Evolutionary conservation across 176 grass and related monocot genomes (phyloP).

Genomic region (Alopecurus myosuroides): DNA sequence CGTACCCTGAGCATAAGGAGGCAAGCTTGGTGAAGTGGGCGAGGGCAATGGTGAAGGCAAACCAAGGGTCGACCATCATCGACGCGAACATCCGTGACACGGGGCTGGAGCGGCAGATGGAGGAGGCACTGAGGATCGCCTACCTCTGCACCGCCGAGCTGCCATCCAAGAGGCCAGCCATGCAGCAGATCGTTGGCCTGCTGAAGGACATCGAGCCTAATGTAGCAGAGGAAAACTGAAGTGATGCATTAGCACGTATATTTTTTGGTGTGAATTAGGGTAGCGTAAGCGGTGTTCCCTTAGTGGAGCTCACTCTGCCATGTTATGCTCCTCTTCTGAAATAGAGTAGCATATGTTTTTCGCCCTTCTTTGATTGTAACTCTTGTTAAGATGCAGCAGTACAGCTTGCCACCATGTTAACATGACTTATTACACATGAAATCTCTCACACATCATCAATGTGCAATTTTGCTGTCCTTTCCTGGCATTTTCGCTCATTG

Average conservation of each 20-base stretch:
- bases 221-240: slow-evolving; percentile 36
- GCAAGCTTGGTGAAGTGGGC: slow-evolving; percentile 68
- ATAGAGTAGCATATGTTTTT: slow-evolving; percentile 11
- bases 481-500: background rate
- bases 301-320: slow-evolving; percentile 11
- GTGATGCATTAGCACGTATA: slow-evolving; percentile 3
- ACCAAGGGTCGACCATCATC: slow-evolving; percentile 51
- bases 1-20: slow-evolving; percentile 60
- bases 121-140: slow-evolving; percentile 76
- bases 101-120: slow-evolving; percentile 62
- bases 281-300: slow-evolving; percentile 23
- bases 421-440: background rate
- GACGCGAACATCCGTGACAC: slow-evolving; percentile 78
- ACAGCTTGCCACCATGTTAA: slow-evolving; percentile 30
- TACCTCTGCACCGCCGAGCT: slow-evolving; percentile 89
- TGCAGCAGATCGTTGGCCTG: slow-evolving; percentile 97
- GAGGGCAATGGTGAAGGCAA: slow-evolving; percentile 78
- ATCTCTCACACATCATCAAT: background rate
- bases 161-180: slow-evolving; percentile 84
- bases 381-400: slow-evolving; percentile 33
- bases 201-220: slow-evolving; percentile 97
- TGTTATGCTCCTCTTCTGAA: slow-evolving; percentile 13
- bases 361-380: background rate
- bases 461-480: background rate
- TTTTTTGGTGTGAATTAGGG: slow-evolving; percentile 13